Evolutionary conservation across 768 basidiomycete species (phyloP), one percentile per base, ranked within the genome.

Genomic region (Tylopilus cervinicoccineus): DNA sequence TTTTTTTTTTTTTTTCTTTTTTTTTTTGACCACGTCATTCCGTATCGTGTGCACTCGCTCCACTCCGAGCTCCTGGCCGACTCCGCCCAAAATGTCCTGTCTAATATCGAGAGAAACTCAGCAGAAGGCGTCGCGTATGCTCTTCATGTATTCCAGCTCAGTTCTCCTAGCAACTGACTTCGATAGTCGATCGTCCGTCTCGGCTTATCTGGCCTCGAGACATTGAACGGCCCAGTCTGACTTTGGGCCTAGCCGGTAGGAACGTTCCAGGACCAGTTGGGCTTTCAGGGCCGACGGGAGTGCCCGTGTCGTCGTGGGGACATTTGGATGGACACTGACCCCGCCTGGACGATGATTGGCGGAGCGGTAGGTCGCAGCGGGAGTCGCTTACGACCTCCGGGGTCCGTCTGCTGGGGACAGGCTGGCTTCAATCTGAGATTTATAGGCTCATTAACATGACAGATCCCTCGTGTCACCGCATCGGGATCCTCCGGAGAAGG

Each of bases 401-500:
- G 59, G 60, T 46, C 47, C 52, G 50, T 52, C 51, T 37, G 29
- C 47, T 51, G 39, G 23, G 40, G 34, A n/a, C 44, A 39, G 27
- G 38, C 27, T 37, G 53, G 39, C 17, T 43, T 37, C 32, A 62
- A 65, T 66, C 66, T 68, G 41, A 68, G 62, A 64, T 65, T 68
- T 44, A 50, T 56, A 38, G 45, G 45, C 48, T 51, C 51, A 49
- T 58, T 47, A 54, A 28, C 42, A 14, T 44, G 45, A 49, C 47
- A 52, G 41, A 54, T 54, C 43, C 45, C 38, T 46, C 60, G 39
- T 53, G 52, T 53, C 50, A 43, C 42, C 29, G 3, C 37, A 46
- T 54, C 67, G 61, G 66, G 53, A 52, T 55, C 40, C 54, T 49
- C 62, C 53, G 56, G 51, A 32, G 51, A 52, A 40, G 45, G 37